Evolutionary conservation across 148 eudicot species (phyloP).

Genomic region (Rheum nobile): DNA sequence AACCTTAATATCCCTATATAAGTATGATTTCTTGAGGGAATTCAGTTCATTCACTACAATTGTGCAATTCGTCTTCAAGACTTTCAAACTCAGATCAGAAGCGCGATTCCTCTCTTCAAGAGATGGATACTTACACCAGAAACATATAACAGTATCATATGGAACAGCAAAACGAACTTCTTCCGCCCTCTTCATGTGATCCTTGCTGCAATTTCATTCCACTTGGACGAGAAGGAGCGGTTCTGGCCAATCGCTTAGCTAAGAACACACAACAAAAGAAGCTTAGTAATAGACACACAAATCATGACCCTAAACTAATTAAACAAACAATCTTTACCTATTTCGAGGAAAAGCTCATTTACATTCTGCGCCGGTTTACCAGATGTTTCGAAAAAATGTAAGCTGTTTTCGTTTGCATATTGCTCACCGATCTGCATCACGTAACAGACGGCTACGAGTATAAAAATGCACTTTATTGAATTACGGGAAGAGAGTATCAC

Average conservation of each 20-base stretch:
- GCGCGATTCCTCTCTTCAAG: too few relatives aligned
- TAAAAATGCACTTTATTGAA: too few relatives aligned
- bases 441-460: neutral
- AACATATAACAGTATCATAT: constrained; percentile 17
- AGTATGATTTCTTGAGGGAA: neutral
- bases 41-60: neutral
- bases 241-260: constrained; percentile 44
- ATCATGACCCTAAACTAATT: neutral
- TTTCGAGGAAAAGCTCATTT: constrained; percentile 55
- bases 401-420: constrained; percentile 51
- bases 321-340: constrained; percentile 20
- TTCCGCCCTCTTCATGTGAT: constrained; percentile 21
- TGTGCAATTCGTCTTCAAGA: neutral
- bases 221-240: constrained; percentile 21
- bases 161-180: constrained; percentile 41
- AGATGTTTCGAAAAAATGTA: constrained; percentile 56
- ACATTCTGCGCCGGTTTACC: constrained; percentile 67
- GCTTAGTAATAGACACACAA: neutral
- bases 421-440: constrained; percentile 47
- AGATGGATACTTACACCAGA: neutral
- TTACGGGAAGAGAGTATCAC: too few relatives aligned
- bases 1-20: neutral
- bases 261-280: constrained; percentile 11
- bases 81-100: too few relatives aligned
- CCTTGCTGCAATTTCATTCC: constrained; percentile 49